phyloP scores from a whole-genome alignment of 2,329 filamentous ascomycete genomes.

The Colletotrichum caudatum region DNA sequence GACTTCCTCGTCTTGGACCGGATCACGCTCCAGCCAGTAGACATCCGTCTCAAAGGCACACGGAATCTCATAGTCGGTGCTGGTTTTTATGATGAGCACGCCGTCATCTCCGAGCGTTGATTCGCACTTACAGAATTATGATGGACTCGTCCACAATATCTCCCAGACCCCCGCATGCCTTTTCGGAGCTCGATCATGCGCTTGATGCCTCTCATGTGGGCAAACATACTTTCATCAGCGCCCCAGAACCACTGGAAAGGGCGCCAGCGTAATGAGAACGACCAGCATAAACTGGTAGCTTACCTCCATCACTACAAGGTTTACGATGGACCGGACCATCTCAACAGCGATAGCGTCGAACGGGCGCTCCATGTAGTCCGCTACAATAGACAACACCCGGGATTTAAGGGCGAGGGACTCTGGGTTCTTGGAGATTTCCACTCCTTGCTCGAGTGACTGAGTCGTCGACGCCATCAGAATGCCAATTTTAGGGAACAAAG shows the following conservation, averaged over 20 bases:
- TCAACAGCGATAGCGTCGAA: constrained; percentile 45
- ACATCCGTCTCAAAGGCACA: constrained; percentile 48
- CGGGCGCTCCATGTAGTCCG: constrained; percentile 44
- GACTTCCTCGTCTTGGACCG: constrained; percentile 30
- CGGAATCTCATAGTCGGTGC: constrained; percentile 50
- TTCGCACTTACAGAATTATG: constrained; percentile 35
- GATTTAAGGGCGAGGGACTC: constrained; percentile 47
- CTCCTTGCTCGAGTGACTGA: constrained; percentile 44
- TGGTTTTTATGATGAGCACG: constrained; percentile 13
- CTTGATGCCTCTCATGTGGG: constrained; percentile 49
- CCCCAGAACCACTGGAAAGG: constrained; percentile 44
- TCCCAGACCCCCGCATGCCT: constrained; percentile 45
- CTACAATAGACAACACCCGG: constrained; percentile 47
- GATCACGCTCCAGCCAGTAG: constrained; percentile 44
- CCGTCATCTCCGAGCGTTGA: neutral
- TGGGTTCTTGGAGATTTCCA: constrained; percentile 43
- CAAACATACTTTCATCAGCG: constrained; percentile 48
- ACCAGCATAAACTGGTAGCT: neutral
- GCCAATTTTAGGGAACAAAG: constrained; percentile 47
- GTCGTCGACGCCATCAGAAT: constrained; percentile 50
- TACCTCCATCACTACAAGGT: constrained; percentile 49
- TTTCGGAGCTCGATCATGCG: constrained; percentile 47
- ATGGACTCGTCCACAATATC: constrained; percentile 45
- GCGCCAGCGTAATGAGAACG: neutral
- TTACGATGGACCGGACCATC: constrained; percentile 47